phyloP scores from a whole-genome alignment of 139 green algal genomes.

The Closterium sp. region DNA sequence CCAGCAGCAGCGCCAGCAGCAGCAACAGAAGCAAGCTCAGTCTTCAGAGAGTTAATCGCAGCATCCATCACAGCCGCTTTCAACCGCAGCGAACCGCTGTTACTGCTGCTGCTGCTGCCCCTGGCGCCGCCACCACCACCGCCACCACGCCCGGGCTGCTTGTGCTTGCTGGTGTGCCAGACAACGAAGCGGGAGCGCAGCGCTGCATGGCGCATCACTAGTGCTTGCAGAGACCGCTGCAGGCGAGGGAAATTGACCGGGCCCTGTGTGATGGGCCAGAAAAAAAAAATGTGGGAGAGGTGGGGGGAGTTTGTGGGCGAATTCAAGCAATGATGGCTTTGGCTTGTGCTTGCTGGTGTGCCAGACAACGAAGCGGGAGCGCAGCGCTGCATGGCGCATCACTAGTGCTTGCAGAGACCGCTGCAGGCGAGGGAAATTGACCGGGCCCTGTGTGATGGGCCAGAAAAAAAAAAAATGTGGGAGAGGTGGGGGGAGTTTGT shows the following conservation, averaged over 20 bases:
- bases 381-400: conserved; percentile 17
- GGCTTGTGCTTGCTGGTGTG: not conserved
- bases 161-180: not conserved
- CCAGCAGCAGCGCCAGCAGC: not conserved
- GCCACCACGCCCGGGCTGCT: not conserved
- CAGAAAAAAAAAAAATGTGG: no score
- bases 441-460: not conserved
- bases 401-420: conserved; percentile 9
- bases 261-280: not conserved
- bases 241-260: not conserved
- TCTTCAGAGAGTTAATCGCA: not conserved
- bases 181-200: conserved; percentile 20
- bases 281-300: no score
- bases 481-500: no score
- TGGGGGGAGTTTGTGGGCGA: no score
- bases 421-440: not conserved
- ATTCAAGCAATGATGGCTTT: no score
- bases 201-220: conserved; percentile 9
- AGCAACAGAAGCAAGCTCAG: not conserved
- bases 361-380: conserved; percentile 11
- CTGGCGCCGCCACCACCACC: no score
- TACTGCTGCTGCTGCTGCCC: not conserved
- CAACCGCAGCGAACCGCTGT: not conserved
- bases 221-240: not conserved
- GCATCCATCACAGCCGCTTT: not conserved